A percentile compares a stretch with the other conserved stretches of the same genome.
Evolutionary conservation across 1,284 basidiomycete genomes (phyloP).

Genomic region (Irpex sp.): DNA sequence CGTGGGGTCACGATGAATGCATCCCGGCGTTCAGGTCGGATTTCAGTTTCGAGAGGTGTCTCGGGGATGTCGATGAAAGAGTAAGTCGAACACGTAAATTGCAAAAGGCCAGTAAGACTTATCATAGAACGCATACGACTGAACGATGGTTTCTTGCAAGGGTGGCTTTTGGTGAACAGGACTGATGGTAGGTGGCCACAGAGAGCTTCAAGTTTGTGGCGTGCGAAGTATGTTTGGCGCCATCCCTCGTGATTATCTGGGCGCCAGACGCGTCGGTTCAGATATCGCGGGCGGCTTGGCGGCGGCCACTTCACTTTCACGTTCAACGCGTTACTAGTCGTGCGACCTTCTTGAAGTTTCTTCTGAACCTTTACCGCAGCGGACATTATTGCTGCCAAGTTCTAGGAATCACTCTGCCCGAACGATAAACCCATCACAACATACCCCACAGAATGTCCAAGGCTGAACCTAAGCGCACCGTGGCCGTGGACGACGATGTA

Average conservation of each 20-base stretch:
- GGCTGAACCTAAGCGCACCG: neutral
- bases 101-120: no score
- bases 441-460: neutral
- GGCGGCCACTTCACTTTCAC: neutral
- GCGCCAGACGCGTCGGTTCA: neutral
- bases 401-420: no score
- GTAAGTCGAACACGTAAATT: no score
- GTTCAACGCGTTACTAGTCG: neutral
- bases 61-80: no score
- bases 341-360: no score
- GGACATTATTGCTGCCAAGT: neutral
- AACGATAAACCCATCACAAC: neutral
- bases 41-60: no score
- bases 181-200: neutral
- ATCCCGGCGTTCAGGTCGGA: no score
- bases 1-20: no score
- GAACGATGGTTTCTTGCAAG: no score
- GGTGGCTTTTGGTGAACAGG: no score
- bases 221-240: neutral
- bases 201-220: neutral
- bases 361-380: neutral
- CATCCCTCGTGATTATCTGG: neutral
- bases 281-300: neutral
- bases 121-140: no score
- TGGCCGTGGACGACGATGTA: constrained; percentile 56